A percentile compares a stretch with the other conserved stretches of the same genome.
Evolutionary conservation across 1,139 yeast species (phyloP).

Genomic region (Arxiozyma bovina): DNA sequence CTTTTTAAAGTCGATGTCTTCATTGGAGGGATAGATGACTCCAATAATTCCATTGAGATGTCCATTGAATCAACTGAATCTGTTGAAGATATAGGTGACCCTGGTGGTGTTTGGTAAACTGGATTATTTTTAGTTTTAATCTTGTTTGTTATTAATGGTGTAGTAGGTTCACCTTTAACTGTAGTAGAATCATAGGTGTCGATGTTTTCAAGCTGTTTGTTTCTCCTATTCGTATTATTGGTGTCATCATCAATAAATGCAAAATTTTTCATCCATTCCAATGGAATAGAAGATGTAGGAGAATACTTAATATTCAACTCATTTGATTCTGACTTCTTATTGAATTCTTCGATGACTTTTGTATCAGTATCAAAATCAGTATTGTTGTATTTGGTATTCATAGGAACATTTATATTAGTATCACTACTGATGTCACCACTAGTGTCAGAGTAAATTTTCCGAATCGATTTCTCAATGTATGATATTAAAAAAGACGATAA

Average conservation of each 20-base stretch:
- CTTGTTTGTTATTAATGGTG: background rate
- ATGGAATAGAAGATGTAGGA: background rate
- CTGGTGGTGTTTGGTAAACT: constrained; percentile 3
- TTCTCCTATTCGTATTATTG: background rate
- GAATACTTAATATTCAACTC: background rate
- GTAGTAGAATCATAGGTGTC: background rate
- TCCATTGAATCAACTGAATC: background rate
- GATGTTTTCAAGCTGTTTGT: background rate
- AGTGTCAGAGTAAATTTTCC: background rate
- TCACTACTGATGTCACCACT: background rate
- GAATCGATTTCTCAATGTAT: background rate
- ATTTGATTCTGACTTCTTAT: background rate
- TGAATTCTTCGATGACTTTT: background rate
- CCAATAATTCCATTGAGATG: background rate
- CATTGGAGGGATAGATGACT: background rate
- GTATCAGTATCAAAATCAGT: background rate
- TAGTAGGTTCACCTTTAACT: background rate
- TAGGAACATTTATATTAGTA: background rate
- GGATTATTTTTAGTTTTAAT: background rate
- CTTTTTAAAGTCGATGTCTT: background rate
- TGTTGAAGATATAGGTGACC: background rate
- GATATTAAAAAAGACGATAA: background rate
- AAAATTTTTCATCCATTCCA: background rate
- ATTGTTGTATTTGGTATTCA: background rate
- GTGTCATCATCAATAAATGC: background rate